Percentiles rank a stretch among this genome's conserved stretches.
Conservation (phyloP, 805 yeast species). For the Suhomyces faveliae region DNA sequence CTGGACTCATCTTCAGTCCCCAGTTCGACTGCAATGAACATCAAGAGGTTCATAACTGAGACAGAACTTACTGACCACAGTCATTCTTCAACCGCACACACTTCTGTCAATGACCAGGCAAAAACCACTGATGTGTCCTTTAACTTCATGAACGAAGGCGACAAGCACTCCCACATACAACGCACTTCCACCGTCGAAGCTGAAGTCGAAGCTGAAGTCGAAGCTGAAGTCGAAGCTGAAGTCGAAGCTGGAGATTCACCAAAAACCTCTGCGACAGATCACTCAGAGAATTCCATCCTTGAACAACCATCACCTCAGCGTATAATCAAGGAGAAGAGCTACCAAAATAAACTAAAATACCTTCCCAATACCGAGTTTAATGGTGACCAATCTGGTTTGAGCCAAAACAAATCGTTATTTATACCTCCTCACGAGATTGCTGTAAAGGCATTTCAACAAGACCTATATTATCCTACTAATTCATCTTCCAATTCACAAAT, state of each 20-base stretch:
- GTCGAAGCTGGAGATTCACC: neutral
- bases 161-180: neutral
- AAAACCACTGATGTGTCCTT: conserved; percentile 5
- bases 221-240: neutral
- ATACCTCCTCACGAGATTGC: conserved; percentile 25
- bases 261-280: neutral
- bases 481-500: conserved; percentile 14
- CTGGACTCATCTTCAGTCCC: conserved; percentile 22
- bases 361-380: conserved; percentile 25
- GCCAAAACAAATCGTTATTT: conserved; percentile 33
- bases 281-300: neutral
- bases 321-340: conserved; percentile 12
- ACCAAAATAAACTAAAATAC: conserved; percentile 35
- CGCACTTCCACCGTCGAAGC: neutral
- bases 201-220: neutral
- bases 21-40: conserved; percentile 23
- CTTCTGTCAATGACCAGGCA: conserved; percentile 12
- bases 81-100: conserved; percentile 16
- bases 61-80: conserved; percentile 25
- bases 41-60: conserved; percentile 26
- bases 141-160: conserved; percentile 2
- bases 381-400: neutral
- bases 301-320: conserved; percentile 7
- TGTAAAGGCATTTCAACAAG: neutral
- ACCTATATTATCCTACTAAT: conserved; percentile 8